Percentiles rank a stretch among this genome's conserved stretches.
Evolutionary conservation across 257 asterid genomes (phyloP).

Genomic region (Solanum etuberosum): DNA sequence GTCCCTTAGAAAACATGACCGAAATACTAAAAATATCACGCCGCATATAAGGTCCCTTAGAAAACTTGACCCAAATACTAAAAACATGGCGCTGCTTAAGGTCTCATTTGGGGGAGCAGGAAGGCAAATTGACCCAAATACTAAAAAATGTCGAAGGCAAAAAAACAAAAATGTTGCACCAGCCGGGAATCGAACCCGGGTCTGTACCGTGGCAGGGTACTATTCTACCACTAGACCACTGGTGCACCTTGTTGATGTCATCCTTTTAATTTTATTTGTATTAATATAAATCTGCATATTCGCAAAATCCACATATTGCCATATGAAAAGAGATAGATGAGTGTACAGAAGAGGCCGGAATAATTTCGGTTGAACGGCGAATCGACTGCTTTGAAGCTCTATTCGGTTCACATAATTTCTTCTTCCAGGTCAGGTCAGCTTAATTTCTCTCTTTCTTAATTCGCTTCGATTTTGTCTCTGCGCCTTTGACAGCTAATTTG

Average conservation of each 20-base stretch:
- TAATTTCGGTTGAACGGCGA: neutral
- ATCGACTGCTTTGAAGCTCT: neutral
- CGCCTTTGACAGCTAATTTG: neutral
- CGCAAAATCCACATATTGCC: neutral
- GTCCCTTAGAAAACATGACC: too few relatives aligned
- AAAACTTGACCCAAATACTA: too few relatives aligned
- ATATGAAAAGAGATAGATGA: neutral
- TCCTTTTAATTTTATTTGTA: too few relatives aligned
- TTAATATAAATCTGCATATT: too few relatives aligned
- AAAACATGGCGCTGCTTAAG: too few relatives aligned
- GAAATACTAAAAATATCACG: too few relatives aligned
- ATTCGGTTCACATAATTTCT: neutral
- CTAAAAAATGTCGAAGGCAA: too few relatives aligned
- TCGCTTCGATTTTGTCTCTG: neutral
- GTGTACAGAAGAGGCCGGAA: neutral
- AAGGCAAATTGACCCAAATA: too few relatives aligned
- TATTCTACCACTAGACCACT: conserved; percentile 97
- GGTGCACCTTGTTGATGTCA: conserved; percentile 35
- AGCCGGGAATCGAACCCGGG: conserved; percentile 91
- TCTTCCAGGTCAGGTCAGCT: neutral
- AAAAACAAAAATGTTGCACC: neutral
- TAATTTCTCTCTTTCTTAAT: neutral
- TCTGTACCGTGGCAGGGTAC: conserved; percentile 93
- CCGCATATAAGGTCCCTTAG: too few relatives aligned
- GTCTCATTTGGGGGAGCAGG: too few relatives aligned